Evolutionary conservation across 2,329 filamentous ascomycete genomes (phyloP).

Genomic region (Xylaria sp.): DNA sequence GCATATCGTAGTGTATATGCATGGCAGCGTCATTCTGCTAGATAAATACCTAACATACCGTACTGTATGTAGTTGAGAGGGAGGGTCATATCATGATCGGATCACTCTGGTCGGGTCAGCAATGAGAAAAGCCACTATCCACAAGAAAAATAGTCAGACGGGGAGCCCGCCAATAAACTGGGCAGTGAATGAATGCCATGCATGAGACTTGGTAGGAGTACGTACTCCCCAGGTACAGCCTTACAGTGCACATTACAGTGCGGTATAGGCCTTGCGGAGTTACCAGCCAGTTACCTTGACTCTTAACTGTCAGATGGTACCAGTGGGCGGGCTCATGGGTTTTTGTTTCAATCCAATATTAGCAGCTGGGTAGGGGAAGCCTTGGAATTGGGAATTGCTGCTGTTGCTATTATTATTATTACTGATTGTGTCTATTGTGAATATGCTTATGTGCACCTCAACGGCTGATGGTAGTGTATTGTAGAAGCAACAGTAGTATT

Average conservation of each 20-base stretch:
- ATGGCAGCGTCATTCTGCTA: neutral
- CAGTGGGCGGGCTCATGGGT: neutral
- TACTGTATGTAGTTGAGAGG: neutral
- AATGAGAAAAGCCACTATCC: conserved; percentile 31
- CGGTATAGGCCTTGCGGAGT: neutral
- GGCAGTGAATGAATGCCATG: conserved; percentile 7
- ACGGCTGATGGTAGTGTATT: neutral
- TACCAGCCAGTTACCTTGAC: neutral
- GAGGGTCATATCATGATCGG: conserved; percentile 14
- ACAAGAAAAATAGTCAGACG: conserved; percentile 33
- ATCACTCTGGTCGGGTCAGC: conserved; percentile 23
- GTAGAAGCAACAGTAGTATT: neutral
- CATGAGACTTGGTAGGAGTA: neutral
- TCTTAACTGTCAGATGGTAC: conserved; percentile 1
- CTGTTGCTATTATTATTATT: neutral
- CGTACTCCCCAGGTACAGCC: conserved; percentile 13
- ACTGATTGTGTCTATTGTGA: neutral
- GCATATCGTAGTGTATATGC: neutral
- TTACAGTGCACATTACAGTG: neutral
- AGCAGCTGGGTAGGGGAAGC: neutral
- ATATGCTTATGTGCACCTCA: neutral
- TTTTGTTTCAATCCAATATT: neutral
- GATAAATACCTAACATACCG: neutral
- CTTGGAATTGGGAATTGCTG: neutral
- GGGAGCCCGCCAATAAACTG: conserved; percentile 30